Evolutionary conservation across 2,329 filamentous ascomycete genomes (phyloP), one percentile per base, ranked within the genome.

Genomic region (Aspergillus sp.): DNA sequence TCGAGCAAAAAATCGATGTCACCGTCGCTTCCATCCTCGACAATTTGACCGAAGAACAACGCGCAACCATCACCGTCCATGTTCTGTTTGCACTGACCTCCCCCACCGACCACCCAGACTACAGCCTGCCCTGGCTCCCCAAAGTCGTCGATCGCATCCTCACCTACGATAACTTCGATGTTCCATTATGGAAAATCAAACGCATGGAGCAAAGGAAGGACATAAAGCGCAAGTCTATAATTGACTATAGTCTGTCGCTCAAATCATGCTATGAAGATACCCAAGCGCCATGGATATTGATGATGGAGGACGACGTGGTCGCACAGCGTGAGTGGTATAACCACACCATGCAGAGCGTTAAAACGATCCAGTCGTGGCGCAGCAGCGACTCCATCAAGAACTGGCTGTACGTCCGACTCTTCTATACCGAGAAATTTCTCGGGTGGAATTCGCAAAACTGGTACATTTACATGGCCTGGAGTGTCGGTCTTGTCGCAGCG

Each of bases 241-340:
- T 76, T 52, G 79, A 81, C 58, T 81, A 80, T 60, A 68, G 66
- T 12, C 74, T 77, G 35, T 63, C 80, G 17, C 66, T 81, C 14
- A 69, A 73, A 43, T 70, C 71, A 7, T 81, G 79, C 64, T 66
- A 73, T 37, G 65, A 72, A 11, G 45, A 59, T 47, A 72, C 70
- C 8, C 70, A 71, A 21, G 73, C 77, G 9, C 72, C 72, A 8
- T 80, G 79, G 64, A 74, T 79, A 51, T 68, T 74, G 17, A 75
- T 81, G 54, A 65, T 82, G 8, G 79, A 82, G 61, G 79, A 81
- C 58, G 79, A 81, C 58, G 72, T 76, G 7, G 60, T 82, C 9
- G 79, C 78, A 33, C 73, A 77, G 65, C 73, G 77, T 37, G 74
- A 75, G 8, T 82, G 79, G 79, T 80, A 77, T 58, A 67, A 72